These are phyloP conservation scores for Xylariales sp. DNA, from an alignment of 2,329 filamentous ascomycete genomes.

Conservation along the genomic window DNA sequence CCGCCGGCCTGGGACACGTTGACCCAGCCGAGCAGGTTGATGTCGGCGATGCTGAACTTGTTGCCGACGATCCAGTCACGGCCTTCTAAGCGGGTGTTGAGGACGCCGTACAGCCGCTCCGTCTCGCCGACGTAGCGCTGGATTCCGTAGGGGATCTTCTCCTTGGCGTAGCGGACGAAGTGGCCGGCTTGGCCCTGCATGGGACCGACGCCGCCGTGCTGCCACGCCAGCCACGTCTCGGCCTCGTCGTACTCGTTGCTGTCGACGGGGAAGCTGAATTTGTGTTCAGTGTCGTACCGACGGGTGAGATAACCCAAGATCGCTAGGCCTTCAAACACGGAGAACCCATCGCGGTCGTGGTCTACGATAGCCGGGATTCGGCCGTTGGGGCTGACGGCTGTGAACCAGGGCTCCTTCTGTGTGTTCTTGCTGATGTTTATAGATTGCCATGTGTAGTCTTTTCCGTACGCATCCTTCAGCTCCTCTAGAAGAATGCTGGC, in stretches of 20 bases:
- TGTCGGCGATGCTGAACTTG: slow-evolving; percentile 76
- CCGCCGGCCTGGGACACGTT: slow-evolving; percentile 68
- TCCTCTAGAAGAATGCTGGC: slow-evolving; percentile 72
- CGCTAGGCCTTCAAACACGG: slow-evolving; percentile 79
- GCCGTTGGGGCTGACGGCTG: slow-evolving; percentile 71
- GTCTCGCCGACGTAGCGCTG: slow-evolving; percentile 82
- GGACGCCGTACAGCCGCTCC: slow-evolving; percentile 77
- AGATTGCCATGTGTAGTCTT: slow-evolving; percentile 68
- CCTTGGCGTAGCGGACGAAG: slow-evolving; percentile 74
- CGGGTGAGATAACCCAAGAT: slow-evolving; percentile 80
- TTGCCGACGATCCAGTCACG: slow-evolving; percentile 68
- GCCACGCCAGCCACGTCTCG: slow-evolving; percentile 75
- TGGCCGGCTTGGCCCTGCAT: slow-evolving; percentile 81
- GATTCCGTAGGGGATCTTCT: slow-evolving; percentile 76
- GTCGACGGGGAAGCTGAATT: slow-evolving; percentile 68
- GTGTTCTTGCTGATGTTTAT: slow-evolving; percentile 71
- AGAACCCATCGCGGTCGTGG: slow-evolving; percentile 69
- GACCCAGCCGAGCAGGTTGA: slow-evolving; percentile 78
- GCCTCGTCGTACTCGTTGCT: slow-evolving; percentile 54
- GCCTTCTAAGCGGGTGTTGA: slow-evolving; percentile 71
- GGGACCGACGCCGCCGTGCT: slow-evolving; percentile 78
- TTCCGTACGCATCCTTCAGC: slow-evolving; percentile 71
- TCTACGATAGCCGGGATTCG: slow-evolving; percentile 65
- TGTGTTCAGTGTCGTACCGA: slow-evolving; percentile 76
- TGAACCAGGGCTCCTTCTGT: slow-evolving; percentile 76